Base-by-base conservation (phyloP, 2,329 filamentous ascomycete species). In the Arthrocladium fulminans region DNA sequence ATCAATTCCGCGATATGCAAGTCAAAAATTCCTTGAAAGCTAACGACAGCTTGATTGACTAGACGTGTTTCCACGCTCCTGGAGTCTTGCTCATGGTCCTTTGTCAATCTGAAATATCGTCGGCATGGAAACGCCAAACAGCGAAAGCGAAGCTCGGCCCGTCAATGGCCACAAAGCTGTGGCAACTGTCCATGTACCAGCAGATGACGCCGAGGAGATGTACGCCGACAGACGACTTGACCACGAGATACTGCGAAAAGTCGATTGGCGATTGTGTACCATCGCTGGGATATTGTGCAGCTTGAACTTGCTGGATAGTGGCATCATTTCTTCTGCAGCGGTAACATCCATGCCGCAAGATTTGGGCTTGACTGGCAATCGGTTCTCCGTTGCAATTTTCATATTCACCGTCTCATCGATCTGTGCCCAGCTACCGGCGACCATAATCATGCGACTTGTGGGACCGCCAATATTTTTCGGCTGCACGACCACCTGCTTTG, bases 241-340 rank as follows among this genome's bases (percentile, higher is more conserved):
- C 3, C 4, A 12, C n/a, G 10, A 24, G 12, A 24, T 35, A 12
- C 34, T 35, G 15, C 68, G 73, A 51, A 85, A 84, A 62, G 73
- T 84, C 45, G 83, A 86, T 60, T 59, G 84, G 38, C 75, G 83
- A 20, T 69, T 86, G 2, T 86, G 82, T 65, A 81, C 76, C 22
- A 85, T 87, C 53, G 81, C 81, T 1, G 81, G 81, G 1, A 73
- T 86, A n/a, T 67, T 86, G 2, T 85, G 81, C 65, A 80, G 76
- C 53, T 71, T 86, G 50, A 82, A 86, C 61, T 68, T 87, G 10
- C 71, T 86, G 12, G 83, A 86, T 65, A 79, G 76, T 42, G 81
- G 81, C 34, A 81, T 86, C 56, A 80, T 86, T 49, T 81, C 78
- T 1, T 81, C 76, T 5, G 83, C 82, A 0, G 80, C 80, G 1